phyloP scores from a whole-genome alignment of 2,329 filamentous ascomycete species.

The Colletotrichum sp. region DNA sequence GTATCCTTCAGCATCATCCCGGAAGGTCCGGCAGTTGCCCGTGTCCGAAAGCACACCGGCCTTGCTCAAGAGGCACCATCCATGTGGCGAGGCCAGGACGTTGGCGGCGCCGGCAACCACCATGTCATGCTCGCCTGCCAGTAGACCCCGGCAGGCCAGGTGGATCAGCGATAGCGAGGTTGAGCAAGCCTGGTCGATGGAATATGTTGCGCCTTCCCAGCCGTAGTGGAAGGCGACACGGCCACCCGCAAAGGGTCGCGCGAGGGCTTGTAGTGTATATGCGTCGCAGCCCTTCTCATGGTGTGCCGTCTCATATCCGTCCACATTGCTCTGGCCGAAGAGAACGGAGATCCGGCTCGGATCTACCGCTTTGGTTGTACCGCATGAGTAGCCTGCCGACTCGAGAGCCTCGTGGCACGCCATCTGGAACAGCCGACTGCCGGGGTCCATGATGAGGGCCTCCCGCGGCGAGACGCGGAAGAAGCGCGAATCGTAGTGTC shows the following conservation, averaged over 20 bases:
- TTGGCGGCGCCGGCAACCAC: conserved; percentile 45
- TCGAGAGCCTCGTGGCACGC: conserved; percentile 36
- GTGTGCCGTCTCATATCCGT: neutral
- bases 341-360: conserved; percentile 27
- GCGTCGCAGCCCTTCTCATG: neutral
- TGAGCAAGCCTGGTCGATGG: conserved; percentile 42
- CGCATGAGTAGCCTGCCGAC: conserved; percentile 26
- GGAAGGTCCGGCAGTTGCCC: conserved; percentile 37
- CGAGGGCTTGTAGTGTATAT: neutral
- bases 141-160: conserved; percentile 33
- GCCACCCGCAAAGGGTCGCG: neutral
- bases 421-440: conserved; percentile 34
- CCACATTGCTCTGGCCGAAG: neutral
- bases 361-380: conserved; percentile 11
- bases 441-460: conserved; percentile 33
- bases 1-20: conserved; percentile 48
- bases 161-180: conserved; percentile 39
- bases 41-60: conserved; percentile 31
- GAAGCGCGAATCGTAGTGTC: conserved; percentile 42
- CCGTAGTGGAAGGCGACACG: neutral
- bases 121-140: conserved; percentile 32
- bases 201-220: conserved; percentile 35
- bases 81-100: conserved; percentile 29
- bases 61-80: conserved; percentile 14
- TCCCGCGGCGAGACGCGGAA: conserved; percentile 38